A percentile compares a stretch with the other conserved stretches of the same genome.
phyloP scores from a whole-genome alignment of 2,329 filamentous ascomycete species.

The Penicillium sp. region DNA sequence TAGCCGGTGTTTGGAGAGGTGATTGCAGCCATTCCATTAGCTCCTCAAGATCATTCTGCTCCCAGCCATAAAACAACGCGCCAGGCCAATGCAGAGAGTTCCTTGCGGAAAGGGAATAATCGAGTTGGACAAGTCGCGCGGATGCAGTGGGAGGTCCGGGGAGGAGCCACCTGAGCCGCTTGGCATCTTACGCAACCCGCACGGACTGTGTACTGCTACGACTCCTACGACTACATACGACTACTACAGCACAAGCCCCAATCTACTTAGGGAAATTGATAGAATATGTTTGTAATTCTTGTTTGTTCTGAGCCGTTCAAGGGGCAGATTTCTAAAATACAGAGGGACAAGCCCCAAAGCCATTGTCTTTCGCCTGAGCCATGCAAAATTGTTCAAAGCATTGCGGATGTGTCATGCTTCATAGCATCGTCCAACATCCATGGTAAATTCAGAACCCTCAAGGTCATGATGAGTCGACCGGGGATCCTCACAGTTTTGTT shows the following conservation, averaged over 20 bases:
- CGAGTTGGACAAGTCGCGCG: conserved; percentile 9
- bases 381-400: conserved; percentile 30
- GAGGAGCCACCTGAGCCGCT: conserved; percentile 12
- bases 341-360: conserved; percentile 20
- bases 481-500: conserved; percentile 3
- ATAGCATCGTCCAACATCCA: conserved; percentile 3
- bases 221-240: not conserved
- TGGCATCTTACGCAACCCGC: conserved; percentile 22
- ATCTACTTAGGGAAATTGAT: too few species aligned
- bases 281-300: conserved; percentile 5
- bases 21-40: conserved; percentile 42
- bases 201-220: too few species aligned
- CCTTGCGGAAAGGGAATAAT: conserved; percentile 11
- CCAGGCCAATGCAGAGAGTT: conserved; percentile 20
- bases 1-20: conserved; percentile 37
- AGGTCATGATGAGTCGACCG: not conserved
- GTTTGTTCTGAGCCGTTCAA: conserved; percentile 6
- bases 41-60: conserved; percentile 25
- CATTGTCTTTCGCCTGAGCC: conserved; percentile 37
- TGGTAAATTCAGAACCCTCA: not conserved
- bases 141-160: conserved; percentile 17
- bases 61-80: conserved; percentile 19
- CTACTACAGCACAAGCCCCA: too few species aligned
- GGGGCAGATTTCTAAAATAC: conserved; percentile 18
- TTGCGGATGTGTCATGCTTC: conserved; percentile 15